phyloP scores from a whole-genome alignment of 2,329 filamentous ascomycete genomes.

The Calonectria hongkongensis region DNA sequence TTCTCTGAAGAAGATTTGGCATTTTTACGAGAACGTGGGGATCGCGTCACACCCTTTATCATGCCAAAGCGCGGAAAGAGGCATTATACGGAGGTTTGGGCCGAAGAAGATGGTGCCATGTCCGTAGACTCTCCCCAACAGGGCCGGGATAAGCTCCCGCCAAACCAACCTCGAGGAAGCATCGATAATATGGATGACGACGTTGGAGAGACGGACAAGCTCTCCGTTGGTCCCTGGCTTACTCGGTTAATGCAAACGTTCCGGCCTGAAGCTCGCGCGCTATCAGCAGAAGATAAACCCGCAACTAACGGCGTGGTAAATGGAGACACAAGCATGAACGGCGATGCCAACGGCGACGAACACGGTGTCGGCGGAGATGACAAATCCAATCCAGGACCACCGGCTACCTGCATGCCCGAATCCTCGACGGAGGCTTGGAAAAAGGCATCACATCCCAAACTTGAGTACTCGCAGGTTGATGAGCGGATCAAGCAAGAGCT shows the following conservation, averaged over 20 bases:
- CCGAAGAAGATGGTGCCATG: slow-evolving; percentile 91
- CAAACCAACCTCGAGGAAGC: slow-evolving; percentile 88
- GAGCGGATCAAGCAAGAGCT: slow-evolving; percentile 94
- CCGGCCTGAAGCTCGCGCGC: slow-evolving; percentile 81
- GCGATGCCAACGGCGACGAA: slow-evolving; percentile 65
- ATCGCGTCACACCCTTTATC: slow-evolving; percentile 87
- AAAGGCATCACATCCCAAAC: slow-evolving; percentile 82
- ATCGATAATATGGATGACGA: slow-evolving; percentile 93
- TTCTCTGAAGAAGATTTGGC: slow-evolving; percentile 95
- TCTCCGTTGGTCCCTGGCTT: slow-evolving; percentile 91
- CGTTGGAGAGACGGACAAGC: slow-evolving; percentile 89
- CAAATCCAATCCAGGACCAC: slow-evolving; percentile 68
- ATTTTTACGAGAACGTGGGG: slow-evolving; percentile 92
- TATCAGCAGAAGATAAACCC: slow-evolving; percentile 74
- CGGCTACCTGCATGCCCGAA: slow-evolving; percentile 88
- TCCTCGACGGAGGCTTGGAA: slow-evolving; percentile 86
- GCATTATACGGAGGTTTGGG: slow-evolving; percentile 93
- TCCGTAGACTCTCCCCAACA: slow-evolving; percentile 80
- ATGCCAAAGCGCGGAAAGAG: slow-evolving; percentile 90
- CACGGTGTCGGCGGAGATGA: slow-evolving; percentile 59
- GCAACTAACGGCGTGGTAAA: slow-evolving; percentile 71
- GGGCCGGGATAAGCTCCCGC: slow-evolving; percentile 79
- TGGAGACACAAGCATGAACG: slow-evolving; percentile 73
- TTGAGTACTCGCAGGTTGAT: slow-evolving; percentile 91
- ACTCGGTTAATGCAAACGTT: slow-evolving; percentile 87